Conservation (phyloP, 805 yeast species). For the Yarrowia sp. region DNA sequence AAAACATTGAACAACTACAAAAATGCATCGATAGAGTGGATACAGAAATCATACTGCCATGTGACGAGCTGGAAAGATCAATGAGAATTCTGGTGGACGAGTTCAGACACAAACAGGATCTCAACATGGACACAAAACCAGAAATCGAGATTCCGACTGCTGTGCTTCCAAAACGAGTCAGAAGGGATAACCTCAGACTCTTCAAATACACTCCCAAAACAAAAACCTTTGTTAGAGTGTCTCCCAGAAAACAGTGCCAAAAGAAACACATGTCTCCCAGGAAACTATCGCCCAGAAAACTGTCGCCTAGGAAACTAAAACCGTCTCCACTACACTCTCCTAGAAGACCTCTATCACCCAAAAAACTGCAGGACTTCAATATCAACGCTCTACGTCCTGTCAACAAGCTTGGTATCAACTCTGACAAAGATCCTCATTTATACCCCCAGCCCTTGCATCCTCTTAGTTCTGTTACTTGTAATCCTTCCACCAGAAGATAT, state of each 20-base stretch:
- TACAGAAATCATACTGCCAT: not conserved
- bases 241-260: too few relatives aligned
- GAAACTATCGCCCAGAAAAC: too few relatives aligned
- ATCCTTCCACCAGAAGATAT: not conserved
- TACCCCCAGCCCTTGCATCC: not conserved
- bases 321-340: too few relatives aligned
- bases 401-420: not conserved
- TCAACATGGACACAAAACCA: not conserved
- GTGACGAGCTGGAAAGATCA: not conserved
- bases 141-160: not conserved
- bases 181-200: not conserved
- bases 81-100: not conserved
- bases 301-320: too few relatives aligned
- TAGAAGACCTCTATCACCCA: too few relatives aligned
- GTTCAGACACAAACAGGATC: not conserved
- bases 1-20: not conserved
- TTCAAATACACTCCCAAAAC: not conserved
- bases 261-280: too few relatives aligned
- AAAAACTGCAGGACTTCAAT: not conserved
- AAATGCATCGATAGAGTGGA: not conserved
- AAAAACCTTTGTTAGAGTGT: not conserved
- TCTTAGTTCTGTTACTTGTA: not conserved
- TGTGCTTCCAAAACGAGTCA: not conserved
- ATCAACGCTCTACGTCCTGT: not conserved
- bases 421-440: not conserved